Evolutionary conservation across 257 asterid species (phyloP).

Genomic region (Galeopsis tetrahit): DNA sequence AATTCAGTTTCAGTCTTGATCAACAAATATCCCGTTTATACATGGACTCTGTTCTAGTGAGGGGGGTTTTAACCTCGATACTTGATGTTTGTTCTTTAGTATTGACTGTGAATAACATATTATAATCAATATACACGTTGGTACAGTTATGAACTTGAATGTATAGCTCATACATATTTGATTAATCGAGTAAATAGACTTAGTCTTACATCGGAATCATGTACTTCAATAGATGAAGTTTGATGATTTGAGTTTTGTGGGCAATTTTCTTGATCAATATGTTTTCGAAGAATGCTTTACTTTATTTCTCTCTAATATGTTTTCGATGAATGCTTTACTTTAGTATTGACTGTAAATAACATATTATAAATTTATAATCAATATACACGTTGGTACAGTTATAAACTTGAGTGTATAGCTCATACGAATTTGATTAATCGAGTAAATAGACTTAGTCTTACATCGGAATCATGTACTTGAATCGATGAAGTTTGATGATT

Average conservation of each 20-base stretch:
- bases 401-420: neutral
- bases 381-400: neutral
- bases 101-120: neutral
- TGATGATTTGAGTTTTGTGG: neutral
- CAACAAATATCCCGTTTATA: neutral
- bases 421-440: neutral
- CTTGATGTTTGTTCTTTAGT: constrained; percentile 4
- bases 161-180: neutral
- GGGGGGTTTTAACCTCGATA: constrained; percentile 3
- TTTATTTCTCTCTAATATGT: neutral
- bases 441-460: neutral
- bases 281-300: neutral
- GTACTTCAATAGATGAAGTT: neutral
- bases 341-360: neutral
- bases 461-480: neutral
- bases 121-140: neutral
- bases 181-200: neutral
- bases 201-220: neutral
- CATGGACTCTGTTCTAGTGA: neutral
- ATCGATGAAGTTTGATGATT: neutral
- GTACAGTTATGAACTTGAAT: neutral
- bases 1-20: constrained; percentile 1
- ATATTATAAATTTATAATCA: neutral
- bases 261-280: neutral
- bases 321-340: neutral